phyloP scores from a whole-genome alignment of 495 filamentous ascomycete genomes.

The Xylaria sp. region DNA sequence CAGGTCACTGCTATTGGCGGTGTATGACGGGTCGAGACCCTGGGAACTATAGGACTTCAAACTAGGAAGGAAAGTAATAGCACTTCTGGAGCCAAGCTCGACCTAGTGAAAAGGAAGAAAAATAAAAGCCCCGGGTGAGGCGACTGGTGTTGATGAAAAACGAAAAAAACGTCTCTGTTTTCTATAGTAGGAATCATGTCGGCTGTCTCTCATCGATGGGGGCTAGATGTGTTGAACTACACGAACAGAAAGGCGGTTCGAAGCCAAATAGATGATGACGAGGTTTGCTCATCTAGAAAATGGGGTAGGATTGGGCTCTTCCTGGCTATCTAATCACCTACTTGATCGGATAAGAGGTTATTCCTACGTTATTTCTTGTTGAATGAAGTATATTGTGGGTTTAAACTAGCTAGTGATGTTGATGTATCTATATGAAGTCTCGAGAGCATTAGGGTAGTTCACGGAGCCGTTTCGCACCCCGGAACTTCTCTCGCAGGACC shows the following conservation, averaged over 20 bases:
- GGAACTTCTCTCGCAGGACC: neutral
- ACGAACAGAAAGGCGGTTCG: no score
- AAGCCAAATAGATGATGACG: neutral
- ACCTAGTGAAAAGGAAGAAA: neutral
- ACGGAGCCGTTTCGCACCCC: neutral
- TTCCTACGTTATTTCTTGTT: neutral
- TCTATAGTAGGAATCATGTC: neutral
- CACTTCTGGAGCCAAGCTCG: neutral
- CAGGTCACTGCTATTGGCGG: neutral
- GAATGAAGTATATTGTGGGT: neutral
- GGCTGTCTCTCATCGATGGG: neutral
- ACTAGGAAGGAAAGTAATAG: neutral
- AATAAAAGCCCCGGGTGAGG: neutral
- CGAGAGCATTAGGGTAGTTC: neutral
- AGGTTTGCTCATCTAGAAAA: neutral
- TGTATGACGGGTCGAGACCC: neutral
- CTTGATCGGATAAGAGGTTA: neutral
- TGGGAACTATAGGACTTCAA: neutral
- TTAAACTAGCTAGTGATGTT: neutral
- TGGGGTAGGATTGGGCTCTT: neutral
- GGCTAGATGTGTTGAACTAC: no score
- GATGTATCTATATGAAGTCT: neutral
- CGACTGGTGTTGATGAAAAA: neutral
- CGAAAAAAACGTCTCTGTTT: neutral
- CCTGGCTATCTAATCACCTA: neutral